Percentiles rank a stretch among this genome's conserved stretches.
Conservation (phyloP, 2,329 filamentous ascomycete species). For the Biscogniauxia sp. region DNA sequence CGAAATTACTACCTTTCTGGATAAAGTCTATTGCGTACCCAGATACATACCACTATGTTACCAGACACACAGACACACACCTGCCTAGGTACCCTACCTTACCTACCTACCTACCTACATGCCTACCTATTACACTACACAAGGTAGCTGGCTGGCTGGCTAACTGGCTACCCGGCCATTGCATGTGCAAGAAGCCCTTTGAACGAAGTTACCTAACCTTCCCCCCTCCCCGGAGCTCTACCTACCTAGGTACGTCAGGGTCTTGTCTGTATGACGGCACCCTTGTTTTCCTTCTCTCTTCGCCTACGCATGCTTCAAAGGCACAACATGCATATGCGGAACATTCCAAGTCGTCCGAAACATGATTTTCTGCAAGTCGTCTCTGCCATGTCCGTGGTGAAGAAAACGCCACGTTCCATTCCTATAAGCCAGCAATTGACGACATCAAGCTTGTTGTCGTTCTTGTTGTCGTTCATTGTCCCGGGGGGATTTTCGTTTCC, state of each 20-base stretch:
- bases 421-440: slow-evolving; percentile 5
- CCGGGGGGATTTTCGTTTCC: too few relatives aligned
- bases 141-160: neutral
- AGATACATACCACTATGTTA: slow-evolving; percentile 9
- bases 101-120: neutral
- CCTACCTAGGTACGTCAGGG: slow-evolving; percentile 18
- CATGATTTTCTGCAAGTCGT: slow-evolving; percentile 4
- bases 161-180: neutral
- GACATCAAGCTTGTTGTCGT: too few relatives aligned
- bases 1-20: slow-evolving; percentile 29
- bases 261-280: slow-evolving; percentile 13
- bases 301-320: slow-evolving; percentile 18
- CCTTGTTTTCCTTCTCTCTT: neutral
- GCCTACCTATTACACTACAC: too few relatives aligned
- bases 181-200: neutral
- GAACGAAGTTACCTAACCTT: neutral
- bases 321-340: slow-evolving; percentile 22
- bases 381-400: slow-evolving; percentile 21
- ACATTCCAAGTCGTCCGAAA: slow-evolving; percentile 22
- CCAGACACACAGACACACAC: too few relatives aligned
- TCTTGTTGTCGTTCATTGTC: too few relatives aligned
- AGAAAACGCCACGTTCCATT: slow-evolving; percentile 23
- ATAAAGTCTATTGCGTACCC: slow-evolving; percentile 23
- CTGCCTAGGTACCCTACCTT: too few relatives aligned
- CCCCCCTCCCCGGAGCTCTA: slow-evolving; percentile 2